Base-by-base conservation (phyloP, 2,329 filamentous ascomycete species). In the Scedosporium dehoogii region DNA sequence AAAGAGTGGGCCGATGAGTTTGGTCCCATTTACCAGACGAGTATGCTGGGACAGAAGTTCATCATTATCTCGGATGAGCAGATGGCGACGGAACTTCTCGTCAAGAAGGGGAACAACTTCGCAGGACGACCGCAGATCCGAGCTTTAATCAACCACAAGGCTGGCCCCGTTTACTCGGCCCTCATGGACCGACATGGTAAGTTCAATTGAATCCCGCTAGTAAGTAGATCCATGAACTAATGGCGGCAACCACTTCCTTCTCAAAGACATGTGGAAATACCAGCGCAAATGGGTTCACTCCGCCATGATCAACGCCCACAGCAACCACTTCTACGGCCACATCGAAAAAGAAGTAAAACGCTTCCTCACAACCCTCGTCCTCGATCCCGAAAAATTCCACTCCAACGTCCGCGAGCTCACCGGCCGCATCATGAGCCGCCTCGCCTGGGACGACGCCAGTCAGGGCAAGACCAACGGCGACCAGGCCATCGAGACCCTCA, bases 211-310 rank as follows among this genome's bases (percentile, higher is more conserved):
- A 33, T 33, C 6, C 29, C 10, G 7, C 29, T 33, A 14, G 41
- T 27, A 16, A 14, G 56, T 29, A 55, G 29, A 33, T 12, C 33
- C 10, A 21, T 21, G 16, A 48, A 48, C 44, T 18, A 3, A 7
- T 21, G 21, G 44, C 3, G 14, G 4, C n/a, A 46, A 48, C 14
- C 44, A 5, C 21, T n/a, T 48, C 29, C 25, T 6, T 25, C 66
- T 64, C 41, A 29, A 62, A 80, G 79, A 81, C 27, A 76, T 69
- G 51, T 81, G 79, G 79, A 77, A 74, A 42, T 71, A 70, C 5
- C 79, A 81, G 65, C 74, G 79, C 23, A 81, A 80, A 70, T 81
- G 79, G 79, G 74, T 79, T 12, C 79, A 81, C 64, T 76, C 79
- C 7, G 79, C 79, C 66, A 77, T 78, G 76, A 71, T 71, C n/a